Evolutionary conservation across 139 green algal genomes (phyloP).

Genomic region (Chlamydomonas eustigma): DNA sequence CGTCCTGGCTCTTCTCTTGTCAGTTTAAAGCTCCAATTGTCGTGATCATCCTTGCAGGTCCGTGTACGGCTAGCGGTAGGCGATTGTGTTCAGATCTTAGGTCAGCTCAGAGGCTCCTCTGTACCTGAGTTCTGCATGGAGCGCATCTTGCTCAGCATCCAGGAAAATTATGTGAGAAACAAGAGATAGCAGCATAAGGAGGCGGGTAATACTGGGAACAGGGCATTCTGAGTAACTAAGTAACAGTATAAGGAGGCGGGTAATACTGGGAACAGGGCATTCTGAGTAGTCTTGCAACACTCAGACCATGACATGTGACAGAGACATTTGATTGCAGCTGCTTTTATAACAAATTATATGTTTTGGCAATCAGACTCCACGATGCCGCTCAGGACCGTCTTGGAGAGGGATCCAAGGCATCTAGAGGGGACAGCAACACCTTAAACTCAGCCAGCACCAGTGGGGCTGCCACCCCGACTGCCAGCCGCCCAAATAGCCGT

Average conservation of each 20-base stretch:
- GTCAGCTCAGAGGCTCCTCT: conserved; percentile 26
- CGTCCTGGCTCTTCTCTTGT: too few species aligned
- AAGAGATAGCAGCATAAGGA: too few species aligned
- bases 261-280: neutral
- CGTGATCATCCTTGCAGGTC: conserved; percentile 26
- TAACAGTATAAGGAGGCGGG: neutral
- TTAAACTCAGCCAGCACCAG: neutral
- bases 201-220: too few species aligned
- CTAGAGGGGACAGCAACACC: neutral
- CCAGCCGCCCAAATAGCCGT: conserved; percentile 2
- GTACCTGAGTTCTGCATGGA: conserved; percentile 38
- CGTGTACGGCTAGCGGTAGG: conserved; percentile 62
- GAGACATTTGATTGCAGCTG: too few species aligned
- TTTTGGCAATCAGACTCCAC: too few species aligned
- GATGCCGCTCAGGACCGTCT: conserved; percentile 13
- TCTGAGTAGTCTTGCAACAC: too few species aligned
- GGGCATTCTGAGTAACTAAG: neutral
- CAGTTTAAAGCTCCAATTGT: too few species aligned
- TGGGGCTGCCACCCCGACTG: conserved; percentile 14
- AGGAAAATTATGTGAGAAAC: conserved; percentile 58
- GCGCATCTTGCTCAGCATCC: conserved; percentile 58
- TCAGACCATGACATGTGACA: too few species aligned
- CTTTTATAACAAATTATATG: too few species aligned
- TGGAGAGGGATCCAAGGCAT: conserved; percentile 1
- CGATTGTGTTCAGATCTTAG: conserved; percentile 48